phyloP scores from a whole-genome alignment of 2,329 filamentous ascomycete species.

The Stemphylium vesicarium region DNA sequence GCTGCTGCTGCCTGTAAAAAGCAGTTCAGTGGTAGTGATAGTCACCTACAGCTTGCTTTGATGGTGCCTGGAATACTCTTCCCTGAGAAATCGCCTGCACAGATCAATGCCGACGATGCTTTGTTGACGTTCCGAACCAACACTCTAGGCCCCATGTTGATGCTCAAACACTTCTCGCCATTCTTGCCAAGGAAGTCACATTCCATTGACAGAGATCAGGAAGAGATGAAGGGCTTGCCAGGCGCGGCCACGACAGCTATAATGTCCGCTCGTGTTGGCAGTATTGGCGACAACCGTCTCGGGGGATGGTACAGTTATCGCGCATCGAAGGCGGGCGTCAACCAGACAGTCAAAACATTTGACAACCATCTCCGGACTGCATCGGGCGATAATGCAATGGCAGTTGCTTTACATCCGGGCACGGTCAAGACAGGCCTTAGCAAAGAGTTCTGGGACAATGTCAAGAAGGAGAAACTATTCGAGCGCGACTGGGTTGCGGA shows the following conservation, averaged over 20 bases:
- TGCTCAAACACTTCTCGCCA: constrained; percentile 75
- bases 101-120: constrained; percentile 67
- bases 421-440: constrained; percentile 80
- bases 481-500: constrained; percentile 70
- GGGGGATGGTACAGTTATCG: constrained; percentile 87
- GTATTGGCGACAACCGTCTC: constrained; percentile 71
- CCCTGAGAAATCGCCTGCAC: constrained; percentile 72
- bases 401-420: constrained; percentile 77
- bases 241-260: constrained; percentile 69
- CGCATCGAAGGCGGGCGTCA: constrained; percentile 76
- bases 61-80: constrained; percentile 74
- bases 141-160: constrained; percentile 73
- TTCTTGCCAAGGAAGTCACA: constrained; percentile 68
- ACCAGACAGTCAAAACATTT: constrained; percentile 72
- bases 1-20: constrained; percentile 62
- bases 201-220: constrained; percentile 3
- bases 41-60: constrained; percentile 71
- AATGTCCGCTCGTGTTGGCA: constrained; percentile 80
- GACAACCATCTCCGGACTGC: constrained; percentile 69
- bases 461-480: constrained; percentile 69
- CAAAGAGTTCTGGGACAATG: constrained; percentile 72
- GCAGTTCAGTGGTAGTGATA: constrained; percentile 56
- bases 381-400: constrained; percentile 68
- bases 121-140: constrained; percentile 77
- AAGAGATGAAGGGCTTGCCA: constrained; percentile 47